These are phyloP conservation scores for Botryosphaeria agaves DNA, from an alignment of 2,329 filamentous ascomycete genomes.

Conservation along the genomic window DNA sequence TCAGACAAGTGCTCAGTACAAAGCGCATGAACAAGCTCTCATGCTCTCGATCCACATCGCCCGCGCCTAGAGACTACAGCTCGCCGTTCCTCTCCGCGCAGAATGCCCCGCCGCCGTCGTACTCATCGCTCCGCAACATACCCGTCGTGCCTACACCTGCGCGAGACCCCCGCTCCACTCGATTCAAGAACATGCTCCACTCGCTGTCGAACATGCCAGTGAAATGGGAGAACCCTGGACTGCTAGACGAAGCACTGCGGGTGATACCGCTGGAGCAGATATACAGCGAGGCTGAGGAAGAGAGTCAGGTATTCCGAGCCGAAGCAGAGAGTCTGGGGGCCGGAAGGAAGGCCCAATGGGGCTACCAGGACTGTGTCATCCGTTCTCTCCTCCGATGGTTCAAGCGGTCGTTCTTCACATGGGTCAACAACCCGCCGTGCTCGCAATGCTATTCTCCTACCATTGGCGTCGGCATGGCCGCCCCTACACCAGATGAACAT, in stretches of 20 bases:
- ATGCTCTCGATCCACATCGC: slow-evolving; percentile 43
- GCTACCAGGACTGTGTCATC: slow-evolving; percentile 94
- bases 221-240: slow-evolving; percentile 90
- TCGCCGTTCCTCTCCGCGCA: slow-evolving; percentile 12
- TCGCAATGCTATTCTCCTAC: slow-evolving; percentile 68
- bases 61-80: slow-evolving; percentile 20
- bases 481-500: slow-evolving; percentile 73
- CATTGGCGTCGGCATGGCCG: slow-evolving; percentile 64
- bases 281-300: slow-evolving; percentile 87
- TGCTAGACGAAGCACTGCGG: slow-evolving; percentile 80
- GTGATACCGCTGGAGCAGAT: slow-evolving; percentile 79
- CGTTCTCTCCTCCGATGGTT: slow-evolving; percentile 88
- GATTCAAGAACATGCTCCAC: slow-evolving; percentile 54
- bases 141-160: slow-evolving; percentile 63
- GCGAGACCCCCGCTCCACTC: slow-evolving; percentile 26
- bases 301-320: slow-evolving; percentile 71
- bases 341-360: slow-evolving; percentile 72
- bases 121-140: slow-evolving; percentile 43
- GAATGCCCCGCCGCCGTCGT: slow-evolving; percentile 31
- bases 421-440: slow-evolving; percentile 91
- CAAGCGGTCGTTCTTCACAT: slow-evolving; percentile 84
- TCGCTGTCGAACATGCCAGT: slow-evolving; percentile 76
- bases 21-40: slow-evolving; percentile 71
- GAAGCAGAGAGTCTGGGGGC: slow-evolving; percentile 77
- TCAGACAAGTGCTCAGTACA: slow-evolving; percentile 72